Evolutionary conservation across 148 eudicot species (phyloP).

Genomic region (Dianthus caryophyllus): DNA sequence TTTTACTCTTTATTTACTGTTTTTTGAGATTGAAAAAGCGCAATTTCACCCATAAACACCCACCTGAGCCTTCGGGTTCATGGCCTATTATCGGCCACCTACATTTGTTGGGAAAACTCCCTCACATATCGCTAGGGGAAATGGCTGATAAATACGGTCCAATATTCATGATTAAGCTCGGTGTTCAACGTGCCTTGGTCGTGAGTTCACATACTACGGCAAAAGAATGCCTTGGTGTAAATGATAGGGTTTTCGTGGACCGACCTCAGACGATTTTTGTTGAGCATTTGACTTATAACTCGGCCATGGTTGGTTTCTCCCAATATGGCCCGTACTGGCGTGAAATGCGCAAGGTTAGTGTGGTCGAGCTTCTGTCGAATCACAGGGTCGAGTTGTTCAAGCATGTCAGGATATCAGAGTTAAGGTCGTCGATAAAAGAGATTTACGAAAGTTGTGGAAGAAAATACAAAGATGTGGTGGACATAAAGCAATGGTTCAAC

Average conservation of each 20-base stretch:
- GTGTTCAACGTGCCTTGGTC: background rate
- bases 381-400: too few species aligned
- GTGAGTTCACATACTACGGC: constrained; percentile 6
- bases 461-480: background rate
- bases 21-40: too few species aligned
- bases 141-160: too few species aligned
- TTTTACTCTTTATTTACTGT: too few species aligned
- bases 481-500: constrained; percentile 1
- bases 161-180: too few species aligned
- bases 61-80: constrained; percentile 11
- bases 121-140: too few species aligned
- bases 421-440: too few species aligned
- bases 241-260: constrained; percentile 25
- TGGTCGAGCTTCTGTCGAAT: too few species aligned
- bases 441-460: background rate
- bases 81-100: constrained; percentile 11
- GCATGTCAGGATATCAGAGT: too few species aligned
- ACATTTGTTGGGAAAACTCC: background rate
- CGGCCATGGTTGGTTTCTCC: constrained; percentile 19
- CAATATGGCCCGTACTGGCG: constrained; percentile 19
- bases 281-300: constrained; percentile 11
- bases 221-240: constrained; percentile 31
- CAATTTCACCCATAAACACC: background rate
- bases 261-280: constrained; percentile 23
- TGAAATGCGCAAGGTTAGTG: constrained; percentile 18